Evolutionary conservation across 208 protist genomes (phyloP).

Genomic region (Plasmodiophora brassicae): DNA sequence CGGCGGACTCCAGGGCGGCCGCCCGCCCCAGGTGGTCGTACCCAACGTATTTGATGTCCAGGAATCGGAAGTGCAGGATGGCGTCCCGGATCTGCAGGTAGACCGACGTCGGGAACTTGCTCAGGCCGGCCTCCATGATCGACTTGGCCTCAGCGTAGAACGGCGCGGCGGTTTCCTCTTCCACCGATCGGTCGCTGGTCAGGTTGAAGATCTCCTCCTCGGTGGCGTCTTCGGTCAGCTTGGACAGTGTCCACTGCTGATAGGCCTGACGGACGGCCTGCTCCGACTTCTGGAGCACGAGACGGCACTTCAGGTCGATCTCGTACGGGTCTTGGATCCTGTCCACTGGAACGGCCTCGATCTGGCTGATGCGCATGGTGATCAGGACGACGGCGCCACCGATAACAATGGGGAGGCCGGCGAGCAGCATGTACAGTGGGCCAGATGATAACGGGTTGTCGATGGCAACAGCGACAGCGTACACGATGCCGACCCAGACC

Average conservation of each 20-base stretch:
- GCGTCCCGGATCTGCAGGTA: background rate
- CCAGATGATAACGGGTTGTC: background rate
- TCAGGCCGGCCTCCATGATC: background rate
- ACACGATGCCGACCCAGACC: background rate
- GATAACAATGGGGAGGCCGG: background rate
- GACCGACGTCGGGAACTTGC: background rate
- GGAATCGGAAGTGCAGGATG: background rate
- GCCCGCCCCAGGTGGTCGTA: background rate
- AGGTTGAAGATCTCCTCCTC: background rate
- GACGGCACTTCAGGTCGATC: constrained; percentile 2
- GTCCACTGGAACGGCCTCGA: background rate
- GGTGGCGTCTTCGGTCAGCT: background rate
- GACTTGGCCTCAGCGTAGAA: background rate
- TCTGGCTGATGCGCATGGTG: background rate
- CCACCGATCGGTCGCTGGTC: too few relatives aligned
- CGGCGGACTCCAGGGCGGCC: background rate
- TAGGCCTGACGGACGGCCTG: background rate
- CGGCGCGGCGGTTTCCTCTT: background rate
- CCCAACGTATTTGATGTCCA: background rate
- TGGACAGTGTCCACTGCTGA: background rate
- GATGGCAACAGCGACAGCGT: background rate
- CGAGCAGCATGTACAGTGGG: constrained; percentile 2
- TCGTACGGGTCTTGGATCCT: background rate
- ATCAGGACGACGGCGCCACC: background rate
- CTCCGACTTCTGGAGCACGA: background rate